phyloP scores from a whole-genome alignment of 2,329 filamentous ascomycete genomes.

The Pestalotiopsis sp. region DNA sequence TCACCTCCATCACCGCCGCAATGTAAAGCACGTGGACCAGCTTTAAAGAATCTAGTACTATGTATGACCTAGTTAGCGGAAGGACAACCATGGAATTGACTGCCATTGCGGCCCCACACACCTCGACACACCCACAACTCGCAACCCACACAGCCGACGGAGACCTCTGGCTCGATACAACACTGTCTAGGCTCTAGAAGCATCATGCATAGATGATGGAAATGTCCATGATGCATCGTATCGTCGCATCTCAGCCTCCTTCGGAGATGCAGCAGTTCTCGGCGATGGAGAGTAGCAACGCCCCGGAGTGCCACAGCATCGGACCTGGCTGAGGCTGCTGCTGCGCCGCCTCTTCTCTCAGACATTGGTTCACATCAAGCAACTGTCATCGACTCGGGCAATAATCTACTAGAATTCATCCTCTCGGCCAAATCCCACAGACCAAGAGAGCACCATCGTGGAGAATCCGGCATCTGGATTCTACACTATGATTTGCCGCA shows the following conservation, averaged over 20 bases:
- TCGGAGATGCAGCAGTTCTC: neutral
- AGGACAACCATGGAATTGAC: neutral
- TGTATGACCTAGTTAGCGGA: neutral
- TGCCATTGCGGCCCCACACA: neutral
- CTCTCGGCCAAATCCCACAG: neutral
- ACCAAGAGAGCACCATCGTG: neutral
- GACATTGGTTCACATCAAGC: neutral
- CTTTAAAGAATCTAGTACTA: neutral
- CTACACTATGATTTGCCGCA: neutral
- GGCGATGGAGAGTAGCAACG: neutral
- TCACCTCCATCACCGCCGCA: neutral
- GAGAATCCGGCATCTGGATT: neutral
- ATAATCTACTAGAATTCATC: neutral
- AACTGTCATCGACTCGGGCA: neutral
- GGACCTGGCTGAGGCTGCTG: neutral
- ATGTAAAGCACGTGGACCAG: slow-evolving; percentile 3
- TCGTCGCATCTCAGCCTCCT: neutral
- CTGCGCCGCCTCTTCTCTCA: neutral
- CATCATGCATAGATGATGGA: neutral
- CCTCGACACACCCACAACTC: neutral
- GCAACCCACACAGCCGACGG: neutral
- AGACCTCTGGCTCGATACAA: neutral
- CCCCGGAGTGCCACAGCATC: neutral
- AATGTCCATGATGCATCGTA: neutral
- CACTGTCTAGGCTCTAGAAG: neutral